Evolutionary conservation across 2,329 filamentous ascomycete species (phyloP), one percentile per base, ranked within the genome.

Genomic region (Madurella fahalii): DNA sequence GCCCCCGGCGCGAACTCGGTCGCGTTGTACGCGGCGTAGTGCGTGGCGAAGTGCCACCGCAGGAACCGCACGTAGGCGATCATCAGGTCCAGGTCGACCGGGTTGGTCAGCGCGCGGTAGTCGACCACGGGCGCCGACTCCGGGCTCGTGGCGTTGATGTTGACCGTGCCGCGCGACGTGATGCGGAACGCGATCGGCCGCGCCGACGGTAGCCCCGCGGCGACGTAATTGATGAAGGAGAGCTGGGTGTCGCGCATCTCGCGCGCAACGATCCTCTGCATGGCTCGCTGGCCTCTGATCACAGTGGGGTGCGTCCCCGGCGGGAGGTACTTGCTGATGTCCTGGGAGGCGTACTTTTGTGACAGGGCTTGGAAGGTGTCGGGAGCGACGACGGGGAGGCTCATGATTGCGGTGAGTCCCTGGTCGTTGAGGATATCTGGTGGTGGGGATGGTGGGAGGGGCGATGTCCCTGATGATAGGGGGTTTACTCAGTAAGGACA

Each of bases 1-100:
- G 63, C 62, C 0, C 73, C 70, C 0, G 69, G 74, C 0, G 64
- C 58, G 0, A 66, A 58, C 52, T 77, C 74, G 34, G 68, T 66
- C 3, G 70, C 68, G 9, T 58, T 62, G 30, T 71, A 67, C 25
- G 3, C n/a, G 41, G 57, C 25, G 58, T 58, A 32, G 71, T 69
- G 8, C 58, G 59, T 2, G 66, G 62, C 31, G 49, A 57, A 46
- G 16, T 57, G 60, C 16, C 53, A 32, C 0, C 72, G 68, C 16
- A 71, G 68, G 57, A 71, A 72, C 25, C 71, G 70, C 4, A 72
- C 61, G 8, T 72, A 68, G 40, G 67, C 64, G 18, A 64, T 67
- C 45, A 80, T 74, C 16, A 72, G 73, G 59, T 76, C 75, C 37
- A 78, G 64, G 58, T 84, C 81, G 42, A 80, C 70, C 11, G 80